Percentiles rank a stretch among this genome's conserved stretches.
Evolutionary conservation across 371 early-diverging fungal genomes (phyloP).

Genomic region (Zychaea mexicana): DNA sequence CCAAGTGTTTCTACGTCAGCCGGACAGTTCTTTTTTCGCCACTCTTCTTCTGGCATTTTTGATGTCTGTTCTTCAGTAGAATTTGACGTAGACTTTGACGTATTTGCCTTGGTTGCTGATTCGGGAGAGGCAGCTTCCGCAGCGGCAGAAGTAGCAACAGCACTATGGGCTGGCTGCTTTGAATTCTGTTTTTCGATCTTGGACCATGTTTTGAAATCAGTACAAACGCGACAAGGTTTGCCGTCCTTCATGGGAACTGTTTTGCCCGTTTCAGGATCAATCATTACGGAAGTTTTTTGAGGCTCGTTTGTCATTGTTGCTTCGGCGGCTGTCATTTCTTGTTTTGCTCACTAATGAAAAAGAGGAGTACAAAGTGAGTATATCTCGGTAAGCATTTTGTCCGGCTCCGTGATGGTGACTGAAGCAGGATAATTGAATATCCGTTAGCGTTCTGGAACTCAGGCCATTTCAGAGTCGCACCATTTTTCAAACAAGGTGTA

Average conservation of each 20-base stretch:
- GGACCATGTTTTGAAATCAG: slow-evolving; percentile 72
- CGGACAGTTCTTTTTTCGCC: slow-evolving; percentile 75
- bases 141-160: slow-evolving; percentile 19
- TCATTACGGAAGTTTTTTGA: slow-evolving; percentile 12
- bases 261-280: slow-evolving; percentile 49
- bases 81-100: neutral
- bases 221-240: slow-evolving; percentile 78
- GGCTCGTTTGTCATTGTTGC: neutral
- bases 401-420: too few species aligned
- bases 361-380: neutral
- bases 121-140: neutral
- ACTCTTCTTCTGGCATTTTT: slow-evolving; percentile 25
- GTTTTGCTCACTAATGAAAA: neutral
- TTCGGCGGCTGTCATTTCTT: slow-evolving; percentile 4
- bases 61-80: neutral
- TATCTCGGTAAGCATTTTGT: too few species aligned
- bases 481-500: too few species aligned
- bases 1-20: slow-evolving; percentile 91
- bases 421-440: too few species aligned
- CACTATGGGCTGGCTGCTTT: slow-evolving; percentile 17
- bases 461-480: too few species aligned
- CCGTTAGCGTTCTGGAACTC: too few species aligned
- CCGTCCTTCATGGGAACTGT: slow-evolving; percentile 54
- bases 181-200: slow-evolving; percentile 39
- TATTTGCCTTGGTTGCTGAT: neutral